These are phyloP conservation scores for Sonneratia alba DNA, from an alignment of 345 rosid genomes.

Conservation along the genomic window DNA sequence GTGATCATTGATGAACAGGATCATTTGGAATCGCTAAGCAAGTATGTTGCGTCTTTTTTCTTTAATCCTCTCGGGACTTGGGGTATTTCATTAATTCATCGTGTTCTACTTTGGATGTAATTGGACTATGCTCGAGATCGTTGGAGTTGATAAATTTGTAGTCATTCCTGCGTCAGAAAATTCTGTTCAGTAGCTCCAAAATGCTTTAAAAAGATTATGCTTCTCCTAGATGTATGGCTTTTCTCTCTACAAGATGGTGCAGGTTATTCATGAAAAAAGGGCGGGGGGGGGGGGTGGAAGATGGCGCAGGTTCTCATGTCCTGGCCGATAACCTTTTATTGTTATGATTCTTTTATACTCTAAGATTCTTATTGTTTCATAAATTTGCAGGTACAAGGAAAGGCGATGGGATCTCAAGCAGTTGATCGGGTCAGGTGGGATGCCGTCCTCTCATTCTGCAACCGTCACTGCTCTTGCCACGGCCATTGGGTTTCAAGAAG, in stretches of 20 bases:
- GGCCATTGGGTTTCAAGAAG: conserved; percentile 81
- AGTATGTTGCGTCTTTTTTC: background rate
- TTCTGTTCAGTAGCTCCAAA: background rate
- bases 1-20: background rate
- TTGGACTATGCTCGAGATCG: background rate
- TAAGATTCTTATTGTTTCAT: conserved; percentile 35
- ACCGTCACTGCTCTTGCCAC: conserved; percentile 70
- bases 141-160: too few relatives aligned
- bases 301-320: background rate
- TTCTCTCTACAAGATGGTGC: background rate
- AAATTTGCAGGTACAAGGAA: conserved; percentile 76
- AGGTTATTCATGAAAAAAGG: too few relatives aligned
- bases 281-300: too few relatives aligned
- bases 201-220: background rate
- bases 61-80: background rate
- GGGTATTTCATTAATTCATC: background rate
- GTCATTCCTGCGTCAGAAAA: too few relatives aligned
- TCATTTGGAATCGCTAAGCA: background rate
- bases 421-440: conserved; percentile 90
- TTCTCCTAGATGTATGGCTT: background rate
- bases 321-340: background rate
- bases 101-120: background rate
- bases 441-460: conserved; percentile 98
- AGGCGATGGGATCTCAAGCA: conserved; percentile 72
- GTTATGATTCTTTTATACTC: conserved; percentile 1